Base-by-base conservation (phyloP, 2,329 filamentous ascomycete genomes). In the Kalaharituber pfeilii region DNA sequence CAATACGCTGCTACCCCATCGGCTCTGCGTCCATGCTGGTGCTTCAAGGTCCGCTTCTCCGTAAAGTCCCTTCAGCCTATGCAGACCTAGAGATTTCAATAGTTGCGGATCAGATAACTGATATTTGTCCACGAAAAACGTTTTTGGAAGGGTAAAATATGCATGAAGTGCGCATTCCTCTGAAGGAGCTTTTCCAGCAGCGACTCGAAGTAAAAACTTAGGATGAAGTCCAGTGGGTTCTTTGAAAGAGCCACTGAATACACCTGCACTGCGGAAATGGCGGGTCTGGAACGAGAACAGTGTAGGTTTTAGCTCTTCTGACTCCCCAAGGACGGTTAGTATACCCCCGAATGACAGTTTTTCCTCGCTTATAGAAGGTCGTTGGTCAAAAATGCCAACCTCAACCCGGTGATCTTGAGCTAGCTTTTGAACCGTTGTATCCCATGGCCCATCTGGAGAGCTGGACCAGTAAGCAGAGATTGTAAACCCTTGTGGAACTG, bases 31-130 rank as follows among this genome's bases (percentile, higher is more conserved):
- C 53, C 61, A 64, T 18, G 50, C 53, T 18, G 62, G 62, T 25
- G 61, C 60, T 53, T 64, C 62, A n/a, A 64, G 54, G 50, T 64
- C 62, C 1, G 62, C 62, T 25, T 63, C 62, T 1, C 62, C 62
- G 15, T 51, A 56, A 26, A 54, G 53, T 7, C 62, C 59, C 9
- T 51, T 57, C 28, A 64, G 26, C 7, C 55, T 57, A 15, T 60
- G 60, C 53, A 64, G 59, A n/a, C 56, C 57, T 8, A 62, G 59
- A 5, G 57, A 59, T 20, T 29, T 26, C 25, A 61, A 56, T n/a
- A 60, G 55, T 44, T 63, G 58, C 47, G 56, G 54, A 44, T 63
- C 60, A 20, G 60, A 56, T 4, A 64, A 58, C 24, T 64, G 62
- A 33, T 64, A 63, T 42, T 62, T 58, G 44, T 64, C 62, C 18